Evolutionary conservation across 371 early-diverging fungal genomes (phyloP), one percentile per base, ranked within the genome.

Genomic region (Coemansia sp.): DNA sequence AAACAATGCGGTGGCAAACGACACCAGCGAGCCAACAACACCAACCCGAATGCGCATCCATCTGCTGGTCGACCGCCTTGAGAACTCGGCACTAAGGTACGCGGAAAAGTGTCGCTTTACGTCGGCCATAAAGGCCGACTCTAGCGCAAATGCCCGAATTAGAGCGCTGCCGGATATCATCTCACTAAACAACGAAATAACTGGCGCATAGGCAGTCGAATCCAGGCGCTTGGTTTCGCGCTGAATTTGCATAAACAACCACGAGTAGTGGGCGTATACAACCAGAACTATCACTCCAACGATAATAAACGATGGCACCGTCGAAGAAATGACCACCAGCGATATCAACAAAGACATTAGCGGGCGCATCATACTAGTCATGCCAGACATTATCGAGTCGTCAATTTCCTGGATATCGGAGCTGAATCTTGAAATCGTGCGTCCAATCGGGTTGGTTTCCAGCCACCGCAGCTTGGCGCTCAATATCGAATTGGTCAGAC

Each of bases 201-300:
- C 84, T 1, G 96, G 96, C 28, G 89, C 88, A 44, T 88, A 88
- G 0, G 88, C 81, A 6, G 92, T 85, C 0, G 91, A 86, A 62
- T 94, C 92, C 52, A 95, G 72, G 11, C 95, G 89, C 86, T 94
- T 94, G 80, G 92, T 71, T 67, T 94, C 93, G 9, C 94, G 88
- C 7, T 91, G 90, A 3, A 88, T 82, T 0, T 69, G 69, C 20
- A 91, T 84, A 72, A 90, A 94, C 62, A 84, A 83, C n/a, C 69
- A 61, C 3, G 87, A 84, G 67, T 87, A 82, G 42, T 75, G 61
- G 20, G 82, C 42, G 71, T 87, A 89, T 5, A 85, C 39, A 3
- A 20, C 73, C 81, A 58, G 21, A 23, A 80, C 63, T 3, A 33
- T 30, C 1, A 71, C 2, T 1, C 75, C 79, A 26, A 67, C 65